Evolutionary conservation across 257 asterid species (phyloP), one percentile per base, ranked within the genome.

Genomic region (Gentiana dahurica): DNA sequence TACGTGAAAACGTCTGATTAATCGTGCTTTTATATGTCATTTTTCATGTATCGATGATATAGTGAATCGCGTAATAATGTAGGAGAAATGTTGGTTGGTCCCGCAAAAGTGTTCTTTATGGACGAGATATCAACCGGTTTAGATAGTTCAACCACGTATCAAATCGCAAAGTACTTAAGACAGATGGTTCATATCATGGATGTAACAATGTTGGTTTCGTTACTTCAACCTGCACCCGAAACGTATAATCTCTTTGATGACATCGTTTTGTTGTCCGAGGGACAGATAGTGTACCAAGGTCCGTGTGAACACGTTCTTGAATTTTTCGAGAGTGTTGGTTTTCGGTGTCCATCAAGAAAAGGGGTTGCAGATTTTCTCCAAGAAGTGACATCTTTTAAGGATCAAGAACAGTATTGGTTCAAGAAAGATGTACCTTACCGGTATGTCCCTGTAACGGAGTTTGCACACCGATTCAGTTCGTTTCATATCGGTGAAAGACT

Each of bases 31-130:
- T 41, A 41, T 41, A 41, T 10, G 6, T 41, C 9, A 7, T 2
- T 41, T 41, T 41, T 10, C 24, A 5, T 41, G 9, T 41, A 41
- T 12, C 12, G 63, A 49, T 0, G 54, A 4, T 41, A 24, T 24
- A 24, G 24, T 41, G 46, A 5, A 41, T 41, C 10, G 9, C 9
- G 6, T 4, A 1, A 41, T 56, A 51, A 51, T 80, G 78, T 59
- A 83, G 98, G 98, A 68, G 98, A 92, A 79, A 83, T 88, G 92
- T 65, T 92, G 81, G 98, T 84, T 15, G 98, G 98, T 43, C 95
- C 98, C 0, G 95, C 97, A 32, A 92, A 87, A 70, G 95, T 88
- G 83, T 79, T 81, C 88, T 65, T 15, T 84, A 92, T 92, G 98
- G 98, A 92, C 38, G 98, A 92, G 71, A 92, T 92, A 71, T 92